Evolutionary conservation across 2,329 filamentous ascomycete genomes (phyloP).

Genomic region (Colletotrichum orchidophilum): DNA sequence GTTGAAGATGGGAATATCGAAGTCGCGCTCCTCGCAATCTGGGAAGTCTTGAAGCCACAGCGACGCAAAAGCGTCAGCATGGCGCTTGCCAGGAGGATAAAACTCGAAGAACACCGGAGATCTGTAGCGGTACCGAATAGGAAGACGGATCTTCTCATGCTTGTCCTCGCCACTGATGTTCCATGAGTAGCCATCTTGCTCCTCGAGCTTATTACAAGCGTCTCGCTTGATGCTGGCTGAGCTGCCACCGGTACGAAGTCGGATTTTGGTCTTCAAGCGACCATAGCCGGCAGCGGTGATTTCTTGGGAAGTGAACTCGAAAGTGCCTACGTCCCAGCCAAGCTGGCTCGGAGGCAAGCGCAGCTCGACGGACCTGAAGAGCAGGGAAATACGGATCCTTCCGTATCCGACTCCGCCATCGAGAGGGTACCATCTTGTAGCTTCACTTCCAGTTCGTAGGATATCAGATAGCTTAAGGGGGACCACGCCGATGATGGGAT

Average conservation of each 20-base stretch:
- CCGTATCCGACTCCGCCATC: constrained; percentile 95
- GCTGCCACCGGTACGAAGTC: constrained; percentile 85
- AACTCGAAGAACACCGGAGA: constrained; percentile 92
- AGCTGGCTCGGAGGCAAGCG: constrained; percentile 85
- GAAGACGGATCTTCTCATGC: constrained; percentile 71
- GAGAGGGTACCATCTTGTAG: constrained; percentile 94
- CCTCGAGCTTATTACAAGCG: constrained; percentile 66
- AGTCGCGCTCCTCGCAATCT: constrained; percentile 79
- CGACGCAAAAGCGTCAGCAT: constrained; percentile 78
- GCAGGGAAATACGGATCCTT: constrained; percentile 84
- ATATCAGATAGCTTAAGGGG: constrained; percentile 88
- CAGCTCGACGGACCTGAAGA: constrained; percentile 91
- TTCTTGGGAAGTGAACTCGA: constrained; percentile 81
- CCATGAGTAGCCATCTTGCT: constrained; percentile 62
- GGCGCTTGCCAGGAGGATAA: constrained; percentile 73
- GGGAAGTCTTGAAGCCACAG: constrained; percentile 88
- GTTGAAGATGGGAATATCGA: constrained; percentile 92
- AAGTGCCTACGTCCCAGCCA: constrained; percentile 95
- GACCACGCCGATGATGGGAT: constrained; percentile 92
- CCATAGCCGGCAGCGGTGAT: constrained; percentile 73
- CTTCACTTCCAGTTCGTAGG: constrained; percentile 86
- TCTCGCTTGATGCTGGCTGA: constrained; percentile 74
- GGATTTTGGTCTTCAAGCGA: constrained; percentile 77
- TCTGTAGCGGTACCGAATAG: constrained; percentile 89
- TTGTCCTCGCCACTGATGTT: constrained; percentile 56